Base-by-base conservation (phyloP, 371 early-diverging fungal species). In the Basidiobolus meristosporus region DNA sequence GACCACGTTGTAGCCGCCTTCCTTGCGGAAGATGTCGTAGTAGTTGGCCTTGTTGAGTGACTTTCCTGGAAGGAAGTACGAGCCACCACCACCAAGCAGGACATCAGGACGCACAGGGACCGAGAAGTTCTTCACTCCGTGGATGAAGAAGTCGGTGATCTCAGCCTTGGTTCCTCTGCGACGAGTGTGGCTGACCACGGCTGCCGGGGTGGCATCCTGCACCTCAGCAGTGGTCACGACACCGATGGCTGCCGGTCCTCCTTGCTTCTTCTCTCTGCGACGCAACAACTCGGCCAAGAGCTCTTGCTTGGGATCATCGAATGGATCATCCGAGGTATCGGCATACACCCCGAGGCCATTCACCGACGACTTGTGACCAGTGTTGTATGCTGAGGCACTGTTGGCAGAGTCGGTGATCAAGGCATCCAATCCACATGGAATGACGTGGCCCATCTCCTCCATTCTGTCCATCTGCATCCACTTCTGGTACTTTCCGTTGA, bases 381-480 rank as follows among this genome's bases (percentile, higher is more conserved):
- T 61, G 47, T 67, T 53, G 55, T 73, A 81, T 41, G 81, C 57
- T 5, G 69, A 62, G 35, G 81, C 81, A 33, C 72, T 71, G 59
- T 81, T 81, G 50, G 82, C 74, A 43, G 77, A 77, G 52, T 81
- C 78, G 35, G 82, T 81, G 37, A 77, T 51, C 38, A 81, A 59
- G 41, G 71, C 55, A 54, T 81, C 82, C 32, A 77, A 50, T 15
- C 77, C 77, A 50, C 77, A 68, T 47, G 78, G 72, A 44, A 68
- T 58, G 51, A 77, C 55, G 41, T 72, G 73, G 16, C 81, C 81
- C 28, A 80, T 52, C 42, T 64, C 42, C 42, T 66, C 73, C 56
- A 70, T 66, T 42, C 63, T 52, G 42, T 77, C 81, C 56, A 77
- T 63, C 34, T 59, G 41, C 34, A 77, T 54, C 46, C 70, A 54